Percentiles rank a stretch among this genome's conserved stretches.
phyloP scores from a whole-genome alignment of 495 filamentous ascomycete genomes.

The Penicillium arizonense region DNA sequence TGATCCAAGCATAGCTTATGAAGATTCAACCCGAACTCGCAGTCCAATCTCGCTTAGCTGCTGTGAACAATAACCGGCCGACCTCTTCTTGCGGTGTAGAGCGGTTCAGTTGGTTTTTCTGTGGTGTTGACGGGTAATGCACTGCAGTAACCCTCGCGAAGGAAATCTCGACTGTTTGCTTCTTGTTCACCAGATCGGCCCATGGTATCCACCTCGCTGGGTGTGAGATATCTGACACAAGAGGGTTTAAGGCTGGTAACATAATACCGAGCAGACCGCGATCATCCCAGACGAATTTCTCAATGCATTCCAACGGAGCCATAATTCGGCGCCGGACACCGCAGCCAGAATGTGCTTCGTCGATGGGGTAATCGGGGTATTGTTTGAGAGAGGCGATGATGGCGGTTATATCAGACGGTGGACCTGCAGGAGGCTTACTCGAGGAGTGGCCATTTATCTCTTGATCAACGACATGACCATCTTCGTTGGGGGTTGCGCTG shows the following conservation, averaged over 20 bases:
- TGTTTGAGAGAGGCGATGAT: constrained; percentile 56
- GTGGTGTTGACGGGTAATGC: constrained; percentile 7
- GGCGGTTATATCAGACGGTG: constrained; percentile 43
- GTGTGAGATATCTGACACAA: neutral
- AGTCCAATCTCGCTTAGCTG: constrained; percentile 38
- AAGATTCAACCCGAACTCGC: neutral
- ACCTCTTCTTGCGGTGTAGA: constrained; percentile 28
- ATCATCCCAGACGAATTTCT: constrained; percentile 63
- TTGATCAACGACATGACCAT: constrained; percentile 4
- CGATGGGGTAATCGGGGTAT: constrained; percentile 76
- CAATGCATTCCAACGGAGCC: constrained; percentile 66
- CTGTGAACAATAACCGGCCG: constrained; percentile 39
- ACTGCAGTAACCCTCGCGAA: constrained; percentile 29
- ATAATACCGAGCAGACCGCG: constrained; percentile 66
- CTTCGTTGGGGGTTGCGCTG: constrained; percentile 18
- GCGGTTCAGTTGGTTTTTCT: constrained; percentile 3
- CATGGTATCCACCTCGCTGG: constrained; percentile 21
- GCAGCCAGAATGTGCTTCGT: constrained; percentile 74
- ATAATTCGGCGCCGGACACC: constrained; percentile 66
- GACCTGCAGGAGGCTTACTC: neutral
- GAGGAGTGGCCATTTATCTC: neutral
- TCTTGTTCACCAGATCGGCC: constrained; percentile 16
- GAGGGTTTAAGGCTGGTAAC: constrained; percentile 34
- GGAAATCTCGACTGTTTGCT: constrained; percentile 30
- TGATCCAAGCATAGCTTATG: neutral